Conservation (phyloP, 768 basidiomycete species). For the Phlegmacium glaucopus region DNA sequence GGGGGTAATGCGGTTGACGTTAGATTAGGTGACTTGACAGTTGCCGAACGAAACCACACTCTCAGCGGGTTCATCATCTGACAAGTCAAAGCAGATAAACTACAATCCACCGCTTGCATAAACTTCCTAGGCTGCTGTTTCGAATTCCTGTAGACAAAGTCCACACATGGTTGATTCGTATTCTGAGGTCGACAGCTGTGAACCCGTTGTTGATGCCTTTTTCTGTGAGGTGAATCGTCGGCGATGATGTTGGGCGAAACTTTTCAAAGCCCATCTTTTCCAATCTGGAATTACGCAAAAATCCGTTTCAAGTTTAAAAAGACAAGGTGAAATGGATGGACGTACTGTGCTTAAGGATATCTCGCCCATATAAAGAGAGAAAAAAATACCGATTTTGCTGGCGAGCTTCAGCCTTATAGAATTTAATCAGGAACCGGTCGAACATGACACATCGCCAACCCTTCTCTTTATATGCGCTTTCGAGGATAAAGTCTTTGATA, state of each 20-base stretch:
- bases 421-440: conserved; percentile 38
- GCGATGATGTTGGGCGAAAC: conserved; percentile 16
- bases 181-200: conserved; percentile 20
- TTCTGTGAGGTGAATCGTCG: conserved; percentile 34
- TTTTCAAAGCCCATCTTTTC: conserved; percentile 33
- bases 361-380: conserved; percentile 32
- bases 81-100: conserved; percentile 14
- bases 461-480: conserved; percentile 27
- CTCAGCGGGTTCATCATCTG: background rate
- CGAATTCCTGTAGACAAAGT: no score
- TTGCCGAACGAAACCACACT: no score
- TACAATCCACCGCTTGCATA: background rate
- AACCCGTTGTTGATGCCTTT: conserved; percentile 32
- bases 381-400: conserved; percentile 33
- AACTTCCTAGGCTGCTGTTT: no score
- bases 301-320: background rate
- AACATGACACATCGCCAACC: conserved; percentile 39
- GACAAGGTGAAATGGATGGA: conserved; percentile 1
- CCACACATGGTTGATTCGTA: no score
- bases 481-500: conserved; percentile 32
- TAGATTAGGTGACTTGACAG: background rate
- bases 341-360: conserved; percentile 35
- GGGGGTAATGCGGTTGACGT: no score
- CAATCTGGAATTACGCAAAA: no score
- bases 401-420: conserved; percentile 39